These are phyloP conservation scores for Metschnikowia corniflorae DNA, from an alignment of 805 yeast species.

Conservation along the genomic window DNA sequence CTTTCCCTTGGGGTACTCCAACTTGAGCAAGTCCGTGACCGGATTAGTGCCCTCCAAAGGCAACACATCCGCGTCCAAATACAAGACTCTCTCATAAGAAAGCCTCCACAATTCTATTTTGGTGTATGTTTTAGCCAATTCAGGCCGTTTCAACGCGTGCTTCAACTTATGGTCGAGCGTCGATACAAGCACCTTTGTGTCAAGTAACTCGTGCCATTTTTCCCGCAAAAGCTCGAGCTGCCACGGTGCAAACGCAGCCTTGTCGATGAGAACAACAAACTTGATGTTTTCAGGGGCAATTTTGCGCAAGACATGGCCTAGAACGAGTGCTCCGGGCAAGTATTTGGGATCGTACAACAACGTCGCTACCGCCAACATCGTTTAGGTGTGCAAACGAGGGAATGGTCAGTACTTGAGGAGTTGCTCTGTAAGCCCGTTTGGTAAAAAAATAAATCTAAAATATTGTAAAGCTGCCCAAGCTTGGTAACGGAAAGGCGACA, in stretches of 20 bases:
- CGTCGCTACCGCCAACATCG: slow-evolving; percentile 18
- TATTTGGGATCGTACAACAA: slow-evolving; percentile 47
- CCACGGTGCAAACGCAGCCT: slow-evolving; percentile 20
- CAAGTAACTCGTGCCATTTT: slow-evolving; percentile 31
- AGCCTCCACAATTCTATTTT: slow-evolving; percentile 20
- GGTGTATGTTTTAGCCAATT: slow-evolving; percentile 18
- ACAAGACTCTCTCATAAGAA: slow-evolving; percentile 18
- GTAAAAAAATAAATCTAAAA: too few relatives aligned
- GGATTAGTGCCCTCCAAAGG: slow-evolving; percentile 17
- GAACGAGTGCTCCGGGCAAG: slow-evolving; percentile 54
- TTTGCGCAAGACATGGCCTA: slow-evolving; percentile 35
- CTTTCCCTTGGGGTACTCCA: slow-evolving; percentile 14
- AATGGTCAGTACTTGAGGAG: neutral
- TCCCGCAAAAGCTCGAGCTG: slow-evolving; percentile 27
- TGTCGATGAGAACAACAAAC: slow-evolving; percentile 35
- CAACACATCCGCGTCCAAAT: slow-evolving; percentile 20
- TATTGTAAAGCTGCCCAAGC: too few relatives aligned
- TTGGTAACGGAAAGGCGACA: too few relatives aligned
- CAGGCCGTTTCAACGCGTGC: slow-evolving; percentile 28
- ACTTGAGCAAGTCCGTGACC: slow-evolving; percentile 26
- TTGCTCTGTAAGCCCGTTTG: too few relatives aligned
- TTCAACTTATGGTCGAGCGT: slow-evolving; percentile 23
- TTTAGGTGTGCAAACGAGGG: neutral
- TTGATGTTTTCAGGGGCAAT: slow-evolving; percentile 10
- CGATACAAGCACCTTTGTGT: slow-evolving; percentile 25